These are phyloP conservation scores for Annulohypoxylon stygium DNA, from an alignment of 495 filamentous ascomycete genomes.

Conservation along the genomic window DNA sequence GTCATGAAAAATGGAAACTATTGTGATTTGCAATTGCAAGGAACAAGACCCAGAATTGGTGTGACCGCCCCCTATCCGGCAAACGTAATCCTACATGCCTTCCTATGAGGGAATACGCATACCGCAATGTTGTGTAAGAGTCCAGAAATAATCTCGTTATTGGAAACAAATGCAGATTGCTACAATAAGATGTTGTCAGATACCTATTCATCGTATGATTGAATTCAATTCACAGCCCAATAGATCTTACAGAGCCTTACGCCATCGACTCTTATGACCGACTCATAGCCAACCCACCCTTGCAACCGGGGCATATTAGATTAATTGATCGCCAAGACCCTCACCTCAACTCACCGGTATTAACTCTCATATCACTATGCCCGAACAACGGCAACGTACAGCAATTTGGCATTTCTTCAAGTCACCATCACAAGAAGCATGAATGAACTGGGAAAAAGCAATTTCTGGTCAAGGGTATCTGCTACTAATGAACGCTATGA, in stretches of 20 bases:
- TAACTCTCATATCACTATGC: not conserved
- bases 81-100: not conserved
- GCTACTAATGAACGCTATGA: slow-evolving; percentile 14
- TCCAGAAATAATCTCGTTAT: not conserved
- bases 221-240: not conserved
- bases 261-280: not conserved
- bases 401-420: not conserved
- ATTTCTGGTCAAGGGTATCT: slow-evolving; percentile 1
- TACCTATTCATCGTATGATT: not conserved
- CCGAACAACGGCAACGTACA: not conserved
- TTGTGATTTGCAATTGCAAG: not conserved
- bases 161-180: too few species aligned
- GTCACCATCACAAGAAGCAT: not conserved
- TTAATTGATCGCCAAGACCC: not conserved
- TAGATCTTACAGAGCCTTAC: not conserved
- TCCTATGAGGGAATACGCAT: not conserved
- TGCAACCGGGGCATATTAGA: not conserved
- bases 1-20: not conserved
- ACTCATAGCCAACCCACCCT: not conserved
- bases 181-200: not conserved
- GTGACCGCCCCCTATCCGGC: not conserved
- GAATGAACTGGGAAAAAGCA: not conserved
- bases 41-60: not conserved
- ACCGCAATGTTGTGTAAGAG: not conserved
- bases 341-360: not conserved